Evolutionary conservation across 257 asterid species (phyloP), one percentile per base, ranked within the genome.

Genomic region (Gentiana macrophylla): DNA sequence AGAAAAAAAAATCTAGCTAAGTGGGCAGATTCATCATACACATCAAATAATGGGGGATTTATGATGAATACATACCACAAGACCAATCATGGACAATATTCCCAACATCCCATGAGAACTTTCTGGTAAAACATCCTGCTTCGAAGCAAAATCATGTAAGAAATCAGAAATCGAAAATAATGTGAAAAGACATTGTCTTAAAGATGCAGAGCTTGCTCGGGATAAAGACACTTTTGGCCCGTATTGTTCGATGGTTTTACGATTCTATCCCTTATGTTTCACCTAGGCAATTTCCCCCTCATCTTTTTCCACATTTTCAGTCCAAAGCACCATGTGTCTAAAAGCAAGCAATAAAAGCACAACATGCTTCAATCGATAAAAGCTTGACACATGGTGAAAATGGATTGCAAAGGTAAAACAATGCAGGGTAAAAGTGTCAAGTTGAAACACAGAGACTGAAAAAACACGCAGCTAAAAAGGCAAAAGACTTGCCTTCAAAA

Each of bases 41-140:
- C 6, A 54, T 47, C 10, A 43, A 57, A 13, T 15, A 8, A n/a
- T 36, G 4, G 41, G 8, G 59, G 41, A 10, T 38, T 8, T 49
- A 8, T 37, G 3, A 45, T n/a, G 51, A 24, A 65, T 57, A 46
- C 79, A 32, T 86, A 89, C 95, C 83, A 86, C 62, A 67, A 90
- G 81, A 61, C 97, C 94, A 54, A 70, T 59, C 55, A 86, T 65
- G 32, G 97, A 72, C 67, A 79, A 46, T 32, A 75, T 33, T 68
- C 75, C 75, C 76, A 82, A 57, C 50, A 73, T 35, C 33, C 44
- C 67, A 57, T 62, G 81, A 64, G 71, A 66, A 44, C 43, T 55
- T 57, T 77, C 80, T 3, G 91, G 79, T 48, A 77, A 50, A 44
- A 65, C 35, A 38, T 72, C 91, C 93, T 89, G 90, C 55, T 62